Evolutionary conservation across 192 early-diverging fungal species (phyloP).

Genomic region (Gigaspora rosea): DNA sequence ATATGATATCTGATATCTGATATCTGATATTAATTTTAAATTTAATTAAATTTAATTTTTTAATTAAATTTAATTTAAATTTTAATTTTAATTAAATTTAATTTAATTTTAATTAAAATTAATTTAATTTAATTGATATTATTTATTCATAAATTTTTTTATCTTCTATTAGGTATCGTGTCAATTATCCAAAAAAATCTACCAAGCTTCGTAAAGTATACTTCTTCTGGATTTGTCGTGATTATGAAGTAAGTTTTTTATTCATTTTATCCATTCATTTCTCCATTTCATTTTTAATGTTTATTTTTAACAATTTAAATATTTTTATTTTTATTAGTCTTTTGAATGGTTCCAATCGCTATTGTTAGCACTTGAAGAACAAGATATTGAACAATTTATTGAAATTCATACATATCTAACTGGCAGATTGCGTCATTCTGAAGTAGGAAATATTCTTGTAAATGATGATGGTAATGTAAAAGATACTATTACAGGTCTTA

Average conservation of each 20-base stretch:
- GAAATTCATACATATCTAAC: conserved; percentile 73
- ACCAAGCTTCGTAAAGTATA: conserved; percentile 66
- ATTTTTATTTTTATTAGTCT: conserved; percentile 31
- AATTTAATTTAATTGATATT: neutral
- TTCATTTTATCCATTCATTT: neutral
- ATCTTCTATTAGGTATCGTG: conserved; percentile 46
- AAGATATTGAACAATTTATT: conserved; percentile 62
- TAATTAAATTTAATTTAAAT: neutral
- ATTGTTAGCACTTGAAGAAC: conserved; percentile 63
- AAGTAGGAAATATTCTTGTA: conserved; percentile 63
- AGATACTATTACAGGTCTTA: conserved; percentile 52
- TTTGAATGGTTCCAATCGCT: conserved; percentile 86
- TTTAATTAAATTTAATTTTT: neutral
- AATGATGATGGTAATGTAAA: conserved; percentile 50
- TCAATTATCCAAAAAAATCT: conserved; percentile 56
- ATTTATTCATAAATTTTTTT: neutral
- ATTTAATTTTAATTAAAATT: too few species aligned
- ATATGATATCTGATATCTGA: too few species aligned
- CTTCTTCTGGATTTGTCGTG: conserved; percentile 80
- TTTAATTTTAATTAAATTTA: too few species aligned
- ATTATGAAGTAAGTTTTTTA: conserved; percentile 44
- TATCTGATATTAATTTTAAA: neutral
- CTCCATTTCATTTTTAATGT: neutral
- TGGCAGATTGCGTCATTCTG: conserved; percentile 61
- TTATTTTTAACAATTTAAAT: neutral